phyloP scores from a whole-genome alignment of 345 rosid genomes.

The Rhizophora apiculata region DNA sequence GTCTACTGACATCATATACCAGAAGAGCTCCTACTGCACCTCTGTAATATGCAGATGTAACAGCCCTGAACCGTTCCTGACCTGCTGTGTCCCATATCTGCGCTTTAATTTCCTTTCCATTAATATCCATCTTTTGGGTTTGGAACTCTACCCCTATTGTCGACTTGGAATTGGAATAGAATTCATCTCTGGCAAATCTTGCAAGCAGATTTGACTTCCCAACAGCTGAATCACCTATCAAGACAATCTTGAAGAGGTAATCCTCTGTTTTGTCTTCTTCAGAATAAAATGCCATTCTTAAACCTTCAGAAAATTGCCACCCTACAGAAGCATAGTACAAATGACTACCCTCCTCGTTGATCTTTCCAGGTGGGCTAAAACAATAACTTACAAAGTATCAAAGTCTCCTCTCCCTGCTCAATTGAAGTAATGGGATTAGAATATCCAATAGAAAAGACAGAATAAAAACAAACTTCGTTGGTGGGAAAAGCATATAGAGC shows the following conservation, averaged over 20 bases:
- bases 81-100: slow-evolving; percentile 25
- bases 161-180: slow-evolving; percentile 15
- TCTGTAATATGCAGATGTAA: slow-evolving; percentile 22
- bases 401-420: slow-evolving; percentile 18
- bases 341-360: not conserved
- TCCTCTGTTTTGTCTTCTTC: slow-evolving; percentile 21
- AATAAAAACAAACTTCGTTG: slow-evolving; percentile 40
- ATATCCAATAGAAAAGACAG: slow-evolving; percentile 32
- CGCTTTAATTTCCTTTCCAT: slow-evolving; percentile 22
- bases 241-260: slow-evolving; percentile 21
- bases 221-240: slow-evolving; percentile 19
- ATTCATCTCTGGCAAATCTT: slow-evolving; percentile 18
- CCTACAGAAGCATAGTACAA: slow-evolving; percentile 11
- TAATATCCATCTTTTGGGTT: slow-evolving; percentile 17
- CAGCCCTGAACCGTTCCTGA: slow-evolving; percentile 24
- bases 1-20: slow-evolving; percentile 21
- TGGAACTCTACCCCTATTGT: slow-evolving; percentile 23
- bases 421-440: slow-evolving; percentile 20
- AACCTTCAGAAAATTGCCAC: slow-evolving; percentile 8
- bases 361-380: slow-evolving; percentile 2
- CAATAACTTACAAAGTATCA: slow-evolving; percentile 18
- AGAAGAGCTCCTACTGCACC: slow-evolving; percentile 23
- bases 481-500: slow-evolving; percentile 36
- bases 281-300: slow-evolving; percentile 16
- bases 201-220: slow-evolving; percentile 22